phyloP scores from a whole-genome alignment of 2,329 filamentous ascomycete species.

The Colletotrichum theobromicola region DNA sequence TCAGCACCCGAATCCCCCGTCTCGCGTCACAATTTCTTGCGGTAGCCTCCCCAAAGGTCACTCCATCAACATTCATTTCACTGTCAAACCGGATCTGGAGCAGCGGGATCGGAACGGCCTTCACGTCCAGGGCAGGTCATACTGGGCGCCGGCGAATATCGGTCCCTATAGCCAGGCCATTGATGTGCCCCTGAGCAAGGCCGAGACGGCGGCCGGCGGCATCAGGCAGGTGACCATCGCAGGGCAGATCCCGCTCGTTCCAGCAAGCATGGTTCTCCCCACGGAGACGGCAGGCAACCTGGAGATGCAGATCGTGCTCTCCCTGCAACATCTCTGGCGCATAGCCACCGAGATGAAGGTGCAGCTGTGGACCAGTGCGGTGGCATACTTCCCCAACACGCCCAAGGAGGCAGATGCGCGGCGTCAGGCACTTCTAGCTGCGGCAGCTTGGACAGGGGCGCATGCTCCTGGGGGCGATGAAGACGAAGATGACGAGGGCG shows the following conservation, averaged over 20 bases:
- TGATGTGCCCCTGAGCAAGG: conserved; percentile 43
- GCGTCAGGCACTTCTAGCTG: conserved; percentile 46
- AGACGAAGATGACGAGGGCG: conserved; percentile 44
- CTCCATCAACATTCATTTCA: conserved; percentile 65
- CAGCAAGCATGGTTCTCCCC: conserved; percentile 75
- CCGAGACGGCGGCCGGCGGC: conserved; percentile 14
- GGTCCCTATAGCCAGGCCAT: conserved; percentile 95
- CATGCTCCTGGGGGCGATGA: conserved; percentile 54
- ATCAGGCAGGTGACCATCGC: conserved; percentile 68
- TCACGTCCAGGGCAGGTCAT: conserved; percentile 91
- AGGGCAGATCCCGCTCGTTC: conserved; percentile 89
- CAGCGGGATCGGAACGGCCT: conserved; percentile 61
- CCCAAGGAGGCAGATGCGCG: conserved; percentile 30
- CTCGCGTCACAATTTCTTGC: conserved; percentile 82
- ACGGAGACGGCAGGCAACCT: conserved; percentile 43
- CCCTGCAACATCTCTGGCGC: conserved; percentile 89
- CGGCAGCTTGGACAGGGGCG: conserved; percentile 47
- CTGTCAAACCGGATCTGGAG: conserved; percentile 36
- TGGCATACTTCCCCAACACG: conserved; percentile 71
- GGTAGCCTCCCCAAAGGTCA: conserved; percentile 69
- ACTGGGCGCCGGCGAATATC: conserved; percentile 98
- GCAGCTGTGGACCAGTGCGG: conserved; percentile 74
- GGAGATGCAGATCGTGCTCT: conserved; percentile 67
- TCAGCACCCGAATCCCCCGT: conserved; percentile 78
- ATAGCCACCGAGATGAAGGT: conserved; percentile 77